Evolutionary conservation across 345 rosid species (phyloP).

Genomic region (Syzygium aromaticum): DNA sequence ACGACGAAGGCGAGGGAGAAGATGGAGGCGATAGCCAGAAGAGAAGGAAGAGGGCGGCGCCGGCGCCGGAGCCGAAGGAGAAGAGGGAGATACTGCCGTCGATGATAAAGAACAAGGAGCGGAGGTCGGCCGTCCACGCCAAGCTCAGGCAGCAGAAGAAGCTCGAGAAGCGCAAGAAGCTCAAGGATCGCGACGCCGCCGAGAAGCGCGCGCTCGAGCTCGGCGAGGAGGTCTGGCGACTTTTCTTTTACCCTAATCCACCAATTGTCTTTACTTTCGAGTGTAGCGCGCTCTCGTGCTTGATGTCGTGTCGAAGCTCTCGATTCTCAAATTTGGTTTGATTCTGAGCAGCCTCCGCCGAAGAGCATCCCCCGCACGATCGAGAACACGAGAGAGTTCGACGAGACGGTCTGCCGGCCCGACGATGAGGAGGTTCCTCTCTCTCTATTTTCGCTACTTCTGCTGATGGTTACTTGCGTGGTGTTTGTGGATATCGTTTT

Average conservation of each 20-base stretch:
- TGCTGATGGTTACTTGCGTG: neutral
- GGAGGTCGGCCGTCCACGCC: constrained; percentile 71
- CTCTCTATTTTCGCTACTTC: neutral
- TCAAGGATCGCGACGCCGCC: constrained; percentile 67
- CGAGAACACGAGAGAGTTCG: constrained; percentile 86
- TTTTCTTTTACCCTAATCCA: neutral
- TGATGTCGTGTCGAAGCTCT: neutral
- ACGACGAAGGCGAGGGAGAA: constrained; percentile 7
- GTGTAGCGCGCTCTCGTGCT: neutral
- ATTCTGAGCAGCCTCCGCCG: constrained; percentile 48
- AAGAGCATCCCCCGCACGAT: constrained; percentile 70
- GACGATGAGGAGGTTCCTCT: constrained; percentile 79
- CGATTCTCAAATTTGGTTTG: neutral
- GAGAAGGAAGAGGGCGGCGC: constrained; percentile 8
- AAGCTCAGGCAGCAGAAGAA: constrained; percentile 80
- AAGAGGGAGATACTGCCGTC: constrained; percentile 65
- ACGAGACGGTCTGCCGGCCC: constrained; percentile 85
- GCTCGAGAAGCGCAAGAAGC: constrained; percentile 80
- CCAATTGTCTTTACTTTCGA: neutral
- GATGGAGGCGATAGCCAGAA: constrained; percentile 8
- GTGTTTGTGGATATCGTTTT: neutral
- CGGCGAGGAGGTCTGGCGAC: constrained; percentile 68
- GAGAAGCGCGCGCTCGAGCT: constrained; percentile 80
- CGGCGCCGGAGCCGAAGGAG: constrained; percentile 19
- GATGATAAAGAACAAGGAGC: constrained; percentile 87